Percentiles rank a stretch among this genome's conserved stretches.
These are phyloP conservation scores for Colletotrichum sp. DNA, from an alignment of 2,329 filamentous ascomycete species.

Conservation along the genomic window DNA sequence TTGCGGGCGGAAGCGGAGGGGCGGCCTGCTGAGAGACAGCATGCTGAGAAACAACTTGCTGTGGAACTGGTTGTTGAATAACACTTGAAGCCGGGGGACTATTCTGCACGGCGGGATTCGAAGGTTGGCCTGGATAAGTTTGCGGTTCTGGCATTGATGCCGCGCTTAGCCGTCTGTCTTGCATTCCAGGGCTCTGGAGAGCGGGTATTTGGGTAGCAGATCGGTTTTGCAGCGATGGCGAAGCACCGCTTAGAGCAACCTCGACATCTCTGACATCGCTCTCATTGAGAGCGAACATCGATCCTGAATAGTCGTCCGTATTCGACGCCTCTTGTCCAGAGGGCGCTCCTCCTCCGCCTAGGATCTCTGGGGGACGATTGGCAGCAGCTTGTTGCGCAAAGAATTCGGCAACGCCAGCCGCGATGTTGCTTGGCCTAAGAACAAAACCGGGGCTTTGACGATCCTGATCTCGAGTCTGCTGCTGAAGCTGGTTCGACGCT, in stretches of 20 bases:
- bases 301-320: neutral
- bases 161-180: neutral
- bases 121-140: neutral
- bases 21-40: too few relatives aligned
- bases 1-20: neutral
- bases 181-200: neutral
- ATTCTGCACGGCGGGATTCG: neutral
- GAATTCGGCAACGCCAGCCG: neutral
- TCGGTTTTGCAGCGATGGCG: neutral
- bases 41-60: neutral
- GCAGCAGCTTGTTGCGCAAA: neutral
- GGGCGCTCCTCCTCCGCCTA: neutral
- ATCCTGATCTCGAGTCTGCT: slow-evolving; percentile 36
- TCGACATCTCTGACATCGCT: neutral
- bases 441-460: neutral
- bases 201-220: neutral
- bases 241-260: neutral
- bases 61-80: neutral
- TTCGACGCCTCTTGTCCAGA: neutral
- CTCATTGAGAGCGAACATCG: neutral
- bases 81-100: neutral
- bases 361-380: neutral
- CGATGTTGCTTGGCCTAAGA: neutral
- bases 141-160: neutral
- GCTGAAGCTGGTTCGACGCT: slow-evolving; percentile 24